Percentiles rank a stretch among this genome's conserved stretches.
Evolutionary conservation across 345 rosid genomes (phyloP).

Genomic region (Tarenaya hassleriana): DNA sequence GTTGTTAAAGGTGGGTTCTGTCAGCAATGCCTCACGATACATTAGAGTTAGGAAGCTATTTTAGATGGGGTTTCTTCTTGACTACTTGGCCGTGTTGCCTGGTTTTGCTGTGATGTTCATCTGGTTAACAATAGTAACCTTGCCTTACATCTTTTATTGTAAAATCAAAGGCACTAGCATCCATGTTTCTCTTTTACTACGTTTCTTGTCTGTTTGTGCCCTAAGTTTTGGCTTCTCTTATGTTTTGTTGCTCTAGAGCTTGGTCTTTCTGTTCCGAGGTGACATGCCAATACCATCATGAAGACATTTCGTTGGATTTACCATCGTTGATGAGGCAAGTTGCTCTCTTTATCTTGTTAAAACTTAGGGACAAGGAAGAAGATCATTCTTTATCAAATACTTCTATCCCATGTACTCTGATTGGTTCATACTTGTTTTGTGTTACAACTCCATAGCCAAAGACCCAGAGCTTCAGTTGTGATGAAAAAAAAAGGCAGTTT

Average conservation of each 20-base stretch:
- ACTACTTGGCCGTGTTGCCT: too few species aligned
- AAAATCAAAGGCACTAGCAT: neutral
- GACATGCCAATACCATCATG: conserved; percentile 36
- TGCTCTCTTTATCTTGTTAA: neutral
- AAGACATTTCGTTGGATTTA: conserved; percentile 22
- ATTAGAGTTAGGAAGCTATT: conserved; percentile 20
- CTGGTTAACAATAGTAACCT: conserved; percentile 11
- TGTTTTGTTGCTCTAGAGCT: conserved; percentile 47
- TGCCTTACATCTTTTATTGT: neutral
- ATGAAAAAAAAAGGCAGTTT: too few species aligned
- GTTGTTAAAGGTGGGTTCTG: conserved; percentile 72
- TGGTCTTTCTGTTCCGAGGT: conserved; percentile 89
- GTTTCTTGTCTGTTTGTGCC: conserved; percentile 8
- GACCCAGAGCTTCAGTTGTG: neutral
- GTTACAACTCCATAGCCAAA: neutral
- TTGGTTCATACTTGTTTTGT: conserved; percentile 1
- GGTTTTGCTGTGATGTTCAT: conserved; percentile 15
- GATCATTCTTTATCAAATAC: conserved; percentile 11
- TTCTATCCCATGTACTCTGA: conserved; percentile 16
- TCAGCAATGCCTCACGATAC: conserved; percentile 31
- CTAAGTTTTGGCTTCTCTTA: conserved; percentile 13
- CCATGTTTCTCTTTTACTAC: conserved; percentile 6
- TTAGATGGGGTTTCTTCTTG: conserved; percentile 12
- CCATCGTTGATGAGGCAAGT: conserved; percentile 30
- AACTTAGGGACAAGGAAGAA: conserved; percentile 4